phyloP scores from a whole-genome alignment of 2,329 filamentous ascomycete genomes.

The Plectosphaerella sp. region DNA sequence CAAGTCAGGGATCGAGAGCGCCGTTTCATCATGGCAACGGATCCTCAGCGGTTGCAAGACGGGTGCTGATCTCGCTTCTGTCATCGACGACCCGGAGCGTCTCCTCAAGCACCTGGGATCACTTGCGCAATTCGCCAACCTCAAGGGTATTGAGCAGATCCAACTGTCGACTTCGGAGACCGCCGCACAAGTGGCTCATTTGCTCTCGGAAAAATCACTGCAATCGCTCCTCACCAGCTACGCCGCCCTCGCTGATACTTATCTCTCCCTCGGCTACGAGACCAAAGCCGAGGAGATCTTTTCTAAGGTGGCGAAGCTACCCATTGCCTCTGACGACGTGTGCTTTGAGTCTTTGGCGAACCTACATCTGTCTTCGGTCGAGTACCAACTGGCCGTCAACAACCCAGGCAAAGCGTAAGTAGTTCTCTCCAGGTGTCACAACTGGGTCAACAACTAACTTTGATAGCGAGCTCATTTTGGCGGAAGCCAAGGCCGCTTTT shows the following conservation, averaged over 20 bases:
- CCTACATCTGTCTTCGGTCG: slow-evolving; percentile 68
- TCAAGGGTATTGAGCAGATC: slow-evolving; percentile 43
- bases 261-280: slow-evolving; percentile 48
- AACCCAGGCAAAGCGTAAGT: slow-evolving; percentile 57
- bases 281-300: slow-evolving; percentile 49
- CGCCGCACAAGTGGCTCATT: slow-evolving; percentile 34
- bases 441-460: neutral
- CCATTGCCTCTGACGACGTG: slow-evolving; percentile 28
- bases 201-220: slow-evolving; percentile 18
- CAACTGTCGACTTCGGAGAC: slow-evolving; percentile 44
- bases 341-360: slow-evolving; percentile 36
- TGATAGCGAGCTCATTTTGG: slow-evolving; percentile 8
- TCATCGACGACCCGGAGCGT: slow-evolving; percentile 44
- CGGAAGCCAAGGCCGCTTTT: slow-evolving; percentile 5
- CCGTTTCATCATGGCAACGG: slow-evolving; percentile 38
- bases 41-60: slow-evolving; percentile 34
- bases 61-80: slow-evolving; percentile 33
- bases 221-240: slow-evolving; percentile 41
- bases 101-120: slow-evolving; percentile 47
- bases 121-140: slow-evolving; percentile 44
- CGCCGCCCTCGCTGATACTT: slow-evolving; percentile 46
- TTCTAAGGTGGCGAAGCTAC: slow-evolving; percentile 48
- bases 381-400: slow-evolving; percentile 67
- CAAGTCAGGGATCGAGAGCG: slow-evolving; percentile 24
- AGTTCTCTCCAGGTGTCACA: neutral